A percentile compares a stretch with the other conserved stretches of the same genome.
Conservation (phyloP, 164 flowering plant genomes). For the Chimonanthus praecox region DNA sequence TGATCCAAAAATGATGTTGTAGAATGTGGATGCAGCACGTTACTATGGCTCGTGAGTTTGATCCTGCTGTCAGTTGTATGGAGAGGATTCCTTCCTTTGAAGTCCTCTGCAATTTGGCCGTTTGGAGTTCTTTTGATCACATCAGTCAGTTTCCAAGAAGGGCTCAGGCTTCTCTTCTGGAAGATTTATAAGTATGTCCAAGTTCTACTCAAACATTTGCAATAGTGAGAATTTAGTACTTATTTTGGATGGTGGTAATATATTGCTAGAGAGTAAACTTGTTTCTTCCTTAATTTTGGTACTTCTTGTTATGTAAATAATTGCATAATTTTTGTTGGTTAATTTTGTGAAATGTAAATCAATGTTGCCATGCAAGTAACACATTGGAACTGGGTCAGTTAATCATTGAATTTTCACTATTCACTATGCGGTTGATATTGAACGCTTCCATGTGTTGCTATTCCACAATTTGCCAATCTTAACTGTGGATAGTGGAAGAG, state of each 20-base stretch:
- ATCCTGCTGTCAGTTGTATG: constrained; percentile 70
- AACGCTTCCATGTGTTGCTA: neutral
- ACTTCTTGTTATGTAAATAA: too few relatives aligned
- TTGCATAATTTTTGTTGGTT: neutral
- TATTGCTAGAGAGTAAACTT: neutral
- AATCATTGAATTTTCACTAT: neutral
- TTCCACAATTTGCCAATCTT: too few relatives aligned
- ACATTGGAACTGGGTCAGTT: neutral
- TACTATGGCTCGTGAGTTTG: constrained; percentile 83
- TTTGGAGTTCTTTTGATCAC: constrained; percentile 58
- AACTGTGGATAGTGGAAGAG: neutral
- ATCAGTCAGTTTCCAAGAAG: constrained; percentile 84
- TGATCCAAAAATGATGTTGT: too few relatives aligned
- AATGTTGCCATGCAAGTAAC: neutral
- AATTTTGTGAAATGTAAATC: neutral
- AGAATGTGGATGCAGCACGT: constrained; percentile 42
- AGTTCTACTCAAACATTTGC: neutral
- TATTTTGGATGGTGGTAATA: neutral
- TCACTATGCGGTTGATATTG: neutral
- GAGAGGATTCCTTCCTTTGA: constrained; percentile 89
- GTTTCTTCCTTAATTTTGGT: too few relatives aligned
- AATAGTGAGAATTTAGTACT: neutral
- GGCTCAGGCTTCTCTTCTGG: constrained; percentile 74
- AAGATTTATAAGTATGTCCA: constrained; percentile 68
- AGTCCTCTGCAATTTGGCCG: constrained; percentile 66